phyloP scores from a whole-genome alignment of 2,329 filamentous ascomycete genomes.

The Biscogniauxia sp. region DNA sequence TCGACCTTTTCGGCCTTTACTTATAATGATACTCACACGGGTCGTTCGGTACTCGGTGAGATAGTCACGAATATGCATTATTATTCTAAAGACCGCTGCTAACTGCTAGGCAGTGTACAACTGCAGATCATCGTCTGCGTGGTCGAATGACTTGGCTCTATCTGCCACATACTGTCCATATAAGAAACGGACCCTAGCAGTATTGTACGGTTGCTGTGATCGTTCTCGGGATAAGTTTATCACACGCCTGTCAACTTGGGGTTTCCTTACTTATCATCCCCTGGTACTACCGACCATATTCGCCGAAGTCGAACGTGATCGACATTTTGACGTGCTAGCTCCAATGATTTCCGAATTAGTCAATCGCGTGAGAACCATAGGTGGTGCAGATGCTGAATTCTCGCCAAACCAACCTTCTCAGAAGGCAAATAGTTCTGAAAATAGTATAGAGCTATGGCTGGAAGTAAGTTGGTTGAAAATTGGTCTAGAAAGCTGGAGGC shows the following conservation, averaged over 20 bases:
- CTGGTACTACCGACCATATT: slow-evolving; percentile 19
- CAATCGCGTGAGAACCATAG: slow-evolving; percentile 7
- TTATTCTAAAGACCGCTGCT: neutral
- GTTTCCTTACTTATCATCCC: slow-evolving; percentile 15
- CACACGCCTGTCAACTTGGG: slow-evolving; percentile 9
- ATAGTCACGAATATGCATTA: neutral
- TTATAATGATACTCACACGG: neutral
- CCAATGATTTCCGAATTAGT: slow-evolving; percentile 11
- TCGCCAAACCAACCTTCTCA: neutral
- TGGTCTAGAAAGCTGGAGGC: slow-evolving; percentile 6
- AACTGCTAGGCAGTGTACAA: slow-evolving; percentile 8
- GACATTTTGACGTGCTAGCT: slow-evolving; percentile 7
- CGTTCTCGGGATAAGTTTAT: slow-evolving; percentile 9
- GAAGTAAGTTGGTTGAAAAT: slow-evolving; percentile 7
- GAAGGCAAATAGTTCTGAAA: neutral
- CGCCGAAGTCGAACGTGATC: slow-evolving; percentile 20
- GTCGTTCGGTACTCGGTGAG: neutral
- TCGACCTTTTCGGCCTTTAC: slow-evolving; percentile 4
- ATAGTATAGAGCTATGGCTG: slow-evolving; percentile 5
- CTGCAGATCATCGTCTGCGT: slow-evolving; percentile 8
- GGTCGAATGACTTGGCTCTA: slow-evolving; percentile 16
- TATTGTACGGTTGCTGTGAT: slow-evolving; percentile 22
- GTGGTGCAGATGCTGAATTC: neutral
- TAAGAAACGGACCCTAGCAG: slow-evolving; percentile 12
- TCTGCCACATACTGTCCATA: slow-evolving; percentile 19